These are phyloP conservation scores for Bruguiera hainesii DNA, from an alignment of 441 rosid genomes.

Conservation along the genomic window DNA sequence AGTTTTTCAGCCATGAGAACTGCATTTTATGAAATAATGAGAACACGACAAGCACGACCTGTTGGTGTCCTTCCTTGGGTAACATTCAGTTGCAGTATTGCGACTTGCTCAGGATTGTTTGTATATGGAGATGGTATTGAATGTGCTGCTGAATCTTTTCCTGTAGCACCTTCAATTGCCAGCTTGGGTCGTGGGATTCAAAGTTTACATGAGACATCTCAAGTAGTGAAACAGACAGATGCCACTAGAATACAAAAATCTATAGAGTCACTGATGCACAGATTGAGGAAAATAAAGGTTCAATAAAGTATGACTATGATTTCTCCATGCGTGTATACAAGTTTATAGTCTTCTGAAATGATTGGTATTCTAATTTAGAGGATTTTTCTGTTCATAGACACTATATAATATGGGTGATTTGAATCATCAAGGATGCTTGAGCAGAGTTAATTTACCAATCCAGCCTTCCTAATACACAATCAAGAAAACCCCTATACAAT, in stretches of 20 bases:
- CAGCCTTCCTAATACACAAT: neutral
- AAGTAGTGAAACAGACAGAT: conserved; percentile 48
- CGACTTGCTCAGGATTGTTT: conserved; percentile 68
- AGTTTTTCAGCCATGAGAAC: conserved; percentile 92
- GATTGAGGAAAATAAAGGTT: conserved; percentile 54
- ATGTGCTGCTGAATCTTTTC: conserved; percentile 81
- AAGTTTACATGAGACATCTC: conserved; percentile 66
- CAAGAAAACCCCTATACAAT: neutral
- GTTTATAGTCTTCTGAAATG: conserved; percentile 11
- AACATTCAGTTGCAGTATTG: conserved; percentile 76
- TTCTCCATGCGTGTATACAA: neutral
- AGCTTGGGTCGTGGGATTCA: conserved; percentile 88
- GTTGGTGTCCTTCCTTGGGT: conserved; percentile 70
- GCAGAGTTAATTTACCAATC: neutral
- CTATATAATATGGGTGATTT: conserved; percentile 1
- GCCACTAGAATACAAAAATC: conserved; percentile 65
- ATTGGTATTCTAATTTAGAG: conserved; percentile 4
- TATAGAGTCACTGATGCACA: conserved; percentile 67
- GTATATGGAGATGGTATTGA: conserved; percentile 82
- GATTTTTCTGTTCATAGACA: conserved; percentile 20
- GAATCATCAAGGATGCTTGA: conserved; percentile 6
- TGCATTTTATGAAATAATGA: conserved; percentile 91
- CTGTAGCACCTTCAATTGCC: conserved; percentile 85
- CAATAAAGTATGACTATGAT: conserved; percentile 28
- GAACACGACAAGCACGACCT: conserved; percentile 57